A percentile compares a stretch with the other conserved stretches of the same genome.
Conservation (phyloP, 345 rosid species). For the Anastatica hierochuntica region DNA sequence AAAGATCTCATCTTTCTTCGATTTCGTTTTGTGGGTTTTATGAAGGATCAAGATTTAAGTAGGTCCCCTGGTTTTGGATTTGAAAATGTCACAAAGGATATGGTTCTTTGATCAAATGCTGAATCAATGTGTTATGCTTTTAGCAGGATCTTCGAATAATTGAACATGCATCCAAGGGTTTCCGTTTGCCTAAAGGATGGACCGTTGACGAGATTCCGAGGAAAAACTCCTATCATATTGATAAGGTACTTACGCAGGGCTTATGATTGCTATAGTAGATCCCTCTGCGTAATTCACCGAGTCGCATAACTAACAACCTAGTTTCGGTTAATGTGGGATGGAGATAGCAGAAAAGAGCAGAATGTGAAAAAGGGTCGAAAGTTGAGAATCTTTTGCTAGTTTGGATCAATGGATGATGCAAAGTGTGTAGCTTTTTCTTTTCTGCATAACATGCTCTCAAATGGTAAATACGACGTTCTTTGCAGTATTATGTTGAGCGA, state of each 20-base stretch:
- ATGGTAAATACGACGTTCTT: neutral
- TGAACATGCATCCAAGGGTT: constrained; percentile 17
- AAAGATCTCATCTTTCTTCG: no score
- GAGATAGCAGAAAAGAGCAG: neutral
- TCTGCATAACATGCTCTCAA: neutral
- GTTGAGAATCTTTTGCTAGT: neutral
- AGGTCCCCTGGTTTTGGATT: no score
- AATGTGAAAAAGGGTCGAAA: neutral
- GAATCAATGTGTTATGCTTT: neutral
- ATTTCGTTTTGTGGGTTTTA: no score
- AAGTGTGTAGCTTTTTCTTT: no score
- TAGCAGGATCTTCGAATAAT: constrained; percentile 2
- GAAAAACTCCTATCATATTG: constrained; percentile 12
- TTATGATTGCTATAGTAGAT: neutral
- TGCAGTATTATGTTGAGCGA: constrained; percentile 46
- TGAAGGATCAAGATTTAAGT: no score
- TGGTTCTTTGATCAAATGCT: neutral
- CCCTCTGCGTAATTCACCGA: no score
- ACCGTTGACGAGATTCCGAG: constrained; percentile 27
- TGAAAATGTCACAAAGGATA: neutral
- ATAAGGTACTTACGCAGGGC: no score
- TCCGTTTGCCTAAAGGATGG: constrained; percentile 46
- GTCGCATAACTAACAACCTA: neutral
- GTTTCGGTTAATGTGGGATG: neutral
- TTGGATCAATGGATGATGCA: neutral